Base-by-base conservation (phyloP, 2,329 filamentous ascomycete genomes). In the Teratosphaeriaceae sp. region DNA sequence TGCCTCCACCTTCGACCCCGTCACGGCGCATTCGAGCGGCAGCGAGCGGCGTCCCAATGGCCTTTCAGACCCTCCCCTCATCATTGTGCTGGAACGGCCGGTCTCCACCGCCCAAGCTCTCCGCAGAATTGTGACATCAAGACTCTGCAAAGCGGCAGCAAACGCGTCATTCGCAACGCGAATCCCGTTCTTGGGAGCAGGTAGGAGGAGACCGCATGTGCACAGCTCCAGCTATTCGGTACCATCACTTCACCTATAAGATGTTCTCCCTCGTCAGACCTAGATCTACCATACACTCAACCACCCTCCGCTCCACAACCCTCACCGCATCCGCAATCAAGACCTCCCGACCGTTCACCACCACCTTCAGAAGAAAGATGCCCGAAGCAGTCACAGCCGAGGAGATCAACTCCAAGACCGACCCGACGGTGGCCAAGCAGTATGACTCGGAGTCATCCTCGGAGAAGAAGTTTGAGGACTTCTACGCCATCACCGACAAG, bases 341-440 rank as follows among this genome's bases (percentile, higher is more conserved):
- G 20, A 35, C 43, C 35, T 18, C 22, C 30, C 37, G 37, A 5
- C 9, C 19, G 3, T 39, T 39, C 22, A 39, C 22, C 24, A 42
- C 41, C 36, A 38, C 35, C 23, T 45, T 56, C 60, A 70, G 58
- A 21, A n/a, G n/a, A n/a, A n/a, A n/a, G n/a, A 74, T 74, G 71
- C 68, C 70, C 31, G 66, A 71, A 40, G 44, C 52, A 46, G 56
- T 71, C 35, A 69, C 58, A 31, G 34, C 53, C 15, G 46, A 55
- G 44, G 68, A 73, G 47, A 53, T 73, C 53, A 58, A 64, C 48
- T 64, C 66, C 30, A 51, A 66, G 45, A 67, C 57, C 34, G 71
- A 74, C 51, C 70, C 71, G 20, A 67, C 67, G 1, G 67, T 73
- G 43, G 49, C 65, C n/a, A 73, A 72, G 54, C 71, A 74, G 54